phyloP scores from a whole-genome alignment of 257 asterid genomes.

The Gentiana straminea region DNA sequence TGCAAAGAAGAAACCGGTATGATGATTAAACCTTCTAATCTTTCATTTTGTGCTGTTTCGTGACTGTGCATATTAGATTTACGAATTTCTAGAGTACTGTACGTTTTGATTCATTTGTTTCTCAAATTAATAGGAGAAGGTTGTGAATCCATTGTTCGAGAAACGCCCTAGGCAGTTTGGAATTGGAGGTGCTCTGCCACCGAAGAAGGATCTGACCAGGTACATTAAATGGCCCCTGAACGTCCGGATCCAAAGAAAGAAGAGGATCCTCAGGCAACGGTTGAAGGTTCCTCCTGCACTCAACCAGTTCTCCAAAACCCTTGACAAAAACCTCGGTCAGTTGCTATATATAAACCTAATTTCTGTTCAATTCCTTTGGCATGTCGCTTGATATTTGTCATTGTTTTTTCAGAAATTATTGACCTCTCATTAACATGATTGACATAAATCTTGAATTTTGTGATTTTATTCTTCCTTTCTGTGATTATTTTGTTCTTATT shows the following conservation, averaged over 20 bases:
- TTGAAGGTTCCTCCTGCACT: conserved; percentile 41
- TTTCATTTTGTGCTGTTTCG: too few relatives aligned
- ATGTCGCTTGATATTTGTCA: too few relatives aligned
- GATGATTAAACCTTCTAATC: not conserved
- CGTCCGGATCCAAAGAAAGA: conserved; percentile 30
- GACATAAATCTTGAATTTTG: too few relatives aligned
- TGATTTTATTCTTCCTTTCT: too few relatives aligned
- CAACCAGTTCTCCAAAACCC: conserved; percentile 38
- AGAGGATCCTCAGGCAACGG: conserved; percentile 33
- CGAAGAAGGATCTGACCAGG: conserved; percentile 29
- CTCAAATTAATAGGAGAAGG: conserved; percentile 14
- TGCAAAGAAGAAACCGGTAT: conserved; percentile 16
- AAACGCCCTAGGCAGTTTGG: conserved; percentile 36
- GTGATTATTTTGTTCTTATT: too few relatives aligned
- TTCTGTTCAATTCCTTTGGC: too few relatives aligned
- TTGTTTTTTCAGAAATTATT: not conserved
- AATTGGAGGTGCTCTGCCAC: conserved; percentile 34
- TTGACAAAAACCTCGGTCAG: conserved; percentile 36
- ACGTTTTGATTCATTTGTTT: not conserved
- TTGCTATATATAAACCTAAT: too few relatives aligned
- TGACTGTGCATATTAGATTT: too few relatives aligned
- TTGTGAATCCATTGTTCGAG: conserved; percentile 35
- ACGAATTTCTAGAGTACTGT: too few relatives aligned
- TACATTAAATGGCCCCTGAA: conserved; percentile 29
- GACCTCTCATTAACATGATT: not conserved